phyloP scores from a whole-genome alignment of 352 stramenopile species.

The Blastocystis sp. region DNA sequence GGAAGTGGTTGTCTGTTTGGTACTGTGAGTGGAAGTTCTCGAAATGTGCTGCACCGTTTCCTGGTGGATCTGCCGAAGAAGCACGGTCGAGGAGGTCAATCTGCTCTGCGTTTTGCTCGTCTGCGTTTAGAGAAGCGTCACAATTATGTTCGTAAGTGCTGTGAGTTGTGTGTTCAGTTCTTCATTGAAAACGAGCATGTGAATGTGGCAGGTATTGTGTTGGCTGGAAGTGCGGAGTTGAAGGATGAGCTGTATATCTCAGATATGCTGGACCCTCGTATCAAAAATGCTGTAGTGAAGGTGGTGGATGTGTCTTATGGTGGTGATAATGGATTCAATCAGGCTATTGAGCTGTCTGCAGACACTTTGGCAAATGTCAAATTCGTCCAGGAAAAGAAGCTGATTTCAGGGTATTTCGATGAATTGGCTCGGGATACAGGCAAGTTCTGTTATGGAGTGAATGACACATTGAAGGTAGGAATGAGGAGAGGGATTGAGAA shows the following conservation, averaged over 20 bases:
- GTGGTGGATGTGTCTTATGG: constrained; percentile 99
- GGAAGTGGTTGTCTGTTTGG: constrained; percentile 96
- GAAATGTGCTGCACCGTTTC: constrained; percentile 72
- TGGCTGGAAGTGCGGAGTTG: constrained; percentile 96
- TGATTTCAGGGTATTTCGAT: constrained; percentile 98
- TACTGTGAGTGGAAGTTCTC: constrained; percentile 83
- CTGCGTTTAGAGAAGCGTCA: constrained; percentile 97
- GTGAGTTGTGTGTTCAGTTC: constrained; percentile 90
- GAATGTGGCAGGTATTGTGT: constrained; percentile 91
- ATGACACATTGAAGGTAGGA: constrained; percentile 88
- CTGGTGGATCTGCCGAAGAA: constrained; percentile 97
- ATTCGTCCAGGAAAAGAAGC: constrained; percentile 98
- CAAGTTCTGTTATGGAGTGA: constrained; percentile 98
- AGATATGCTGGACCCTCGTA: constrained; percentile 92
- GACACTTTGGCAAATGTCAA: constrained; percentile 97
- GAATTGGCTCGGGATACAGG: constrained; percentile 95
- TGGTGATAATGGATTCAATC: constrained; percentile 97
- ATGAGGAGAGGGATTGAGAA: background rate
- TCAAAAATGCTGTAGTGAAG: constrained; percentile 90
- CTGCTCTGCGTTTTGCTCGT: constrained; percentile 95
- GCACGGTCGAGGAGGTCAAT: constrained; percentile 96
- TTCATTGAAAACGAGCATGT: constrained; percentile 95
- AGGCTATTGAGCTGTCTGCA: constrained; percentile 93
- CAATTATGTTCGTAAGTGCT: constrained; percentile 98
- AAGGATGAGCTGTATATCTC: constrained; percentile 88